Evolutionary conservation across 768 basidiomycete genomes (phyloP), one percentile per base, ranked within the genome.

Genomic region (Naganishia vishniacii): DNA sequence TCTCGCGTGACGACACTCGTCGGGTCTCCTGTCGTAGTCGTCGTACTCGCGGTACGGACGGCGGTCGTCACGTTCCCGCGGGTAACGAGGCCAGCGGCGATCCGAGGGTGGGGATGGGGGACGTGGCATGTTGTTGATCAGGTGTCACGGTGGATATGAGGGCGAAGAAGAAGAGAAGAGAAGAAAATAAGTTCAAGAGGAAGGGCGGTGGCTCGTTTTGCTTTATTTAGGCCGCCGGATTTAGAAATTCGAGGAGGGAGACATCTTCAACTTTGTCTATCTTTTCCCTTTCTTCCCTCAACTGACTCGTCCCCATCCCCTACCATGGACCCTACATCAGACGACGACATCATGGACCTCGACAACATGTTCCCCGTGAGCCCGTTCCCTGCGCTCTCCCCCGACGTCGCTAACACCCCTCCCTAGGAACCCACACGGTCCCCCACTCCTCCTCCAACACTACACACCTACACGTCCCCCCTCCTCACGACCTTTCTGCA

Each of bases 391-490:
- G 23, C 34, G 42, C 18, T 20, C 32, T 26, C n/a, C 18, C 51
- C 12, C 0, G 44, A 15, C 44, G 60, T 26, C 42, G 25, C 44
- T 26, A 15, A 15, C 18, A n/a, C 7, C 25, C 49, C 41, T 18
- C 20, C 15, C 18, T 45, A 74, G 71, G 73, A 73, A 66, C 71
- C 73, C 18, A 71, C 72, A 62, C 74, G 73, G 26, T 71, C 75
- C 0, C 25, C 73, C 28, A 68, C 71, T 13, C 70, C 71, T 13
- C 72, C 73, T 11, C 73, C 18, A 62, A 65, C 26, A 60, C 65
- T 31, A 7, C 66, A 32, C 15, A 68, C 29, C 51, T 72, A 51
- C 48, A 41, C 40, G 31, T 65, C 18, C 28, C 56, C 67, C 28
- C 26, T 59, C 45, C 42, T 41, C 51, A 18, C 51, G 12, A 18